Evolutionary conservation across 768 basidiomycete genomes (phyloP).

Genomic region (Hericium erinaceus): DNA sequence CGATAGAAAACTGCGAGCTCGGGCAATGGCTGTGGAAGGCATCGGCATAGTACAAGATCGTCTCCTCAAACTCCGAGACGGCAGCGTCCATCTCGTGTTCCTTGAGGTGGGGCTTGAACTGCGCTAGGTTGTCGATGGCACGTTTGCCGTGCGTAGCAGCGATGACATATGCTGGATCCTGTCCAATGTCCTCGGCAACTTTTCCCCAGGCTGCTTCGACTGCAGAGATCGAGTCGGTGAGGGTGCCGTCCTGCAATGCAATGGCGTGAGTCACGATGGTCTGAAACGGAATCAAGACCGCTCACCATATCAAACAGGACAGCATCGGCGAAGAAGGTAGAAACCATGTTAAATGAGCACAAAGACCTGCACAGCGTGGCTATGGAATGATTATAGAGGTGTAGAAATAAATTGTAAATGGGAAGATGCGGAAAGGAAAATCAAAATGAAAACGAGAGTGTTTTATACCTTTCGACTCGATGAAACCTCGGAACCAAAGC

Average conservation of each 20-base stretch:
- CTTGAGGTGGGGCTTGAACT: constrained; percentile 49
- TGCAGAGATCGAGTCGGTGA: constrained; percentile 65
- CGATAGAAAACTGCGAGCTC: constrained; percentile 22
- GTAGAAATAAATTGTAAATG: background rate
- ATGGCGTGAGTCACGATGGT: constrained; percentile 2
- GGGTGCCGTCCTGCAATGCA: constrained; percentile 48
- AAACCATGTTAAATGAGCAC: background rate
- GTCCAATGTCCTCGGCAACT: constrained; percentile 60
- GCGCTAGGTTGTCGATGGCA: constrained; percentile 62
- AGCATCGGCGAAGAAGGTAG: constrained; percentile 42
- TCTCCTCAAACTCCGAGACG: constrained; percentile 53
- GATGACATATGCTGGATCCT: constrained; percentile 58
- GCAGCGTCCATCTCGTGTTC: constrained; percentile 47
- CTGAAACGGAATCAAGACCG: background rate
- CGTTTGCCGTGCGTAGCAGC: constrained; percentile 74
- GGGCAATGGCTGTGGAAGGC: constrained; percentile 39
- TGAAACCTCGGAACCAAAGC: too few species aligned
- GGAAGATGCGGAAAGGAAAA: background rate
- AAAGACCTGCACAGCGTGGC: too few species aligned
- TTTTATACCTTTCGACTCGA: too few species aligned
- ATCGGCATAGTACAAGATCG: constrained; percentile 59
- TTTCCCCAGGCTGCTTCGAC: constrained; percentile 72
- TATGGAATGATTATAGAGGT: background rate
- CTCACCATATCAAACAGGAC: constrained; percentile 63
- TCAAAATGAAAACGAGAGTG: too few species aligned